phyloP scores from a whole-genome alignment of 2,329 filamentous ascomycete genomes.

The Cercospora sp. region DNA sequence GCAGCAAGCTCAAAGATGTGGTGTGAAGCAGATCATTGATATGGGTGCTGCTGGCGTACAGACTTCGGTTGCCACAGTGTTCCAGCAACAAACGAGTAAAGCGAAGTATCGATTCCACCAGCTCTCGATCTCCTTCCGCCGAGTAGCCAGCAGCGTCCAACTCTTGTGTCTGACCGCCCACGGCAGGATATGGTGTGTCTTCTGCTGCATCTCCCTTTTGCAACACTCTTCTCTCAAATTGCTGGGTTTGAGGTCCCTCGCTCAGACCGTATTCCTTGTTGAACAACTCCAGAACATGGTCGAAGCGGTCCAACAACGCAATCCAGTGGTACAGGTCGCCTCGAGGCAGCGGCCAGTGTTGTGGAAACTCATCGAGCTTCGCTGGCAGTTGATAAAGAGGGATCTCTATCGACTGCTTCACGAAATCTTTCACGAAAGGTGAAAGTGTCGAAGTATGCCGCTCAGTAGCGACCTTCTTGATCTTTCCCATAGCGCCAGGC shows the following conservation, averaged over 20 bases:
- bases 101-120: constrained; percentile 75
- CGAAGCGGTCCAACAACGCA: constrained; percentile 86
- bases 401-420: constrained; percentile 66
- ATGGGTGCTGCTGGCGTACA: constrained; percentile 91
- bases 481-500: constrained; percentile 51
- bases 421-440: constrained; percentile 80
- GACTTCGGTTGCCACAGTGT: constrained; percentile 93
- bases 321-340: constrained; percentile 99
- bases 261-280: constrained; percentile 77
- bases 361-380: constrained; percentile 77
- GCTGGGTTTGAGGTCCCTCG: constrained; percentile 74
- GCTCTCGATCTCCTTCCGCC: constrained; percentile 73
- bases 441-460: constrained; percentile 65
- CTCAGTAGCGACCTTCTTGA: constrained; percentile 57
- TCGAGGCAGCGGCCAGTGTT: constrained; percentile 89
- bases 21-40: constrained; percentile 87
- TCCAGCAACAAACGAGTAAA: constrained; percentile 89
- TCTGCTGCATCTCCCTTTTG: constrained; percentile 59
- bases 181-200: constrained; percentile 29
- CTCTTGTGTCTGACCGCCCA: constrained; percentile 33
- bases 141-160: constrained; percentile 57
- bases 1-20: constrained; percentile 75
- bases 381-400: constrained; percentile 75
- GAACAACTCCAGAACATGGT: constrained; percentile 80
- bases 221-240: constrained; percentile 69